A percentile compares a stretch with the other conserved stretches of the same genome.
Conservation (phyloP, 331 rosid genomes). For the Spiraea crenata region DNA sequence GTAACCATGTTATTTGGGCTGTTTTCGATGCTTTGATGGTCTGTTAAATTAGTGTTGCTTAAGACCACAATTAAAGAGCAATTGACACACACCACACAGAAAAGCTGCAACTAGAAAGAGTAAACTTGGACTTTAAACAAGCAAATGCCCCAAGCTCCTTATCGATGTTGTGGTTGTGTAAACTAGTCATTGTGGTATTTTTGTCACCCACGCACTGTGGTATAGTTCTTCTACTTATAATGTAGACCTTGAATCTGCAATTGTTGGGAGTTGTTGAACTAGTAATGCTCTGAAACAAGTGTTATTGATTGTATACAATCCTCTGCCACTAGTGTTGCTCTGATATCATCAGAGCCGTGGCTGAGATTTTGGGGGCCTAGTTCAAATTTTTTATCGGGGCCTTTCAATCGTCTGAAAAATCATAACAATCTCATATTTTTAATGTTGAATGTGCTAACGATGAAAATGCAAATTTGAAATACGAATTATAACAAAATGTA, state of each 20-base stretch:
- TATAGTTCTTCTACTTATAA: background rate
- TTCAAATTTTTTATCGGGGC: no score
- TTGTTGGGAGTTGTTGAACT: no score
- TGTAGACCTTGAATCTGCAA: background rate
- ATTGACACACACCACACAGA: background rate
- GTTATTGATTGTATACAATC: no score
- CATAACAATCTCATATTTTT: no score
- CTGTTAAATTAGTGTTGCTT: background rate
- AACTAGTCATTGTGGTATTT: background rate
- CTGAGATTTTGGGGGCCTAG: no score
- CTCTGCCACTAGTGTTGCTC: background rate
- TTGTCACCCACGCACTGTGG: no score
- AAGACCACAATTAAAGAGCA: background rate
- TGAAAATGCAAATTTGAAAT: no score
- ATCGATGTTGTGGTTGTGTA: background rate
- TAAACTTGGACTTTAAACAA: background rate
- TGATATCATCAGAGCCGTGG: no score
- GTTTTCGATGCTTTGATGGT: background rate
- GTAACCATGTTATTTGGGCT: conserved; percentile 5
- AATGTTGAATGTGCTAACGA: no score
- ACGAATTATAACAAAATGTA: no score
- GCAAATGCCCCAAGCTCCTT: background rate
- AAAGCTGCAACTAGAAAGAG: background rate
- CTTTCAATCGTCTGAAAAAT: no score
- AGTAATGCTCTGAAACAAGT: no score